phyloP scores from a whole-genome alignment of 2,329 filamentous ascomycete species.

The Juglanconis juglandina region DNA sequence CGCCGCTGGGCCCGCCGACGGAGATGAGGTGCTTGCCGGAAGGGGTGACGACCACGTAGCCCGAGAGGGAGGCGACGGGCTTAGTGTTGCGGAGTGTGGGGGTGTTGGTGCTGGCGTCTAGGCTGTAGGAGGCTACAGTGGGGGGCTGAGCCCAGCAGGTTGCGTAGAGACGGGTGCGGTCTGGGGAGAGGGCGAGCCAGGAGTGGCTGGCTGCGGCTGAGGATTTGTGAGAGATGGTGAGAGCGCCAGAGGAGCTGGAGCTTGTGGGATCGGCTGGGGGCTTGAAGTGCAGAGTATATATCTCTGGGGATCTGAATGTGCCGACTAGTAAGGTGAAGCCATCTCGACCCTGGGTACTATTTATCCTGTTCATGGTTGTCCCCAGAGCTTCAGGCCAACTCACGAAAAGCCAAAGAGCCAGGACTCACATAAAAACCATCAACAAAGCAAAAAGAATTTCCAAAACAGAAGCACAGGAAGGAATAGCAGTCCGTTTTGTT shows the following conservation, averaged over 20 bases:
- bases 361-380: too few species aligned
- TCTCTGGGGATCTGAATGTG: conserved; percentile 12
- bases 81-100: conserved; percentile 12
- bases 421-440: too few species aligned
- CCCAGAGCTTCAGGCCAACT: too few species aligned
- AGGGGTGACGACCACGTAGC: conserved; percentile 13
- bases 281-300: conserved; percentile 15
- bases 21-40: conserved; percentile 14
- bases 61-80: conserved; percentile 12
- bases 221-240: conserved; percentile 13
- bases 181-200: conserved; percentile 19
- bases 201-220: conserved; percentile 17
- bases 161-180: conserved; percentile 18
- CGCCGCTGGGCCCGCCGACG: conserved; percentile 15
- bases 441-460: too few species aligned
- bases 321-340: conserved; percentile 15
- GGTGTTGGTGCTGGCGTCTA: conserved; percentile 5
- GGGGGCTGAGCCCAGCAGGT: conserved; percentile 18
- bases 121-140: conserved; percentile 16
- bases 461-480: too few species aligned
- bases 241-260: neutral
- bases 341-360: neutral
- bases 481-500: too few species aligned
- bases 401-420: too few species aligned
- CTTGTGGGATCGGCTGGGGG: neutral